Evolutionary conservation across 768 basidiomycete genomes (phyloP).

Genomic region (Boletus coccyginus): DNA sequence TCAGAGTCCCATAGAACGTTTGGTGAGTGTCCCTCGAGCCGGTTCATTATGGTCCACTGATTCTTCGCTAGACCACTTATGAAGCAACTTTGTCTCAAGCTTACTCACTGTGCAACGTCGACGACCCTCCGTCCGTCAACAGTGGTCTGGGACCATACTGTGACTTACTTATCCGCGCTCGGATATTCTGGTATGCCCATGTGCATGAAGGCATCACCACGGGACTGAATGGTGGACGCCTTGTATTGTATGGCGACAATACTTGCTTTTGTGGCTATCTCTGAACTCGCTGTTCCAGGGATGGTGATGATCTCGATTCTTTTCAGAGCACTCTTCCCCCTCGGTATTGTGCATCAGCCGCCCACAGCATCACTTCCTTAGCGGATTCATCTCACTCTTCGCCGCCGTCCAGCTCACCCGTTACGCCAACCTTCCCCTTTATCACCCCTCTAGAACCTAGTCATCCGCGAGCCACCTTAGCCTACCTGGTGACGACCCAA

Average conservation of each 20-base stretch:
- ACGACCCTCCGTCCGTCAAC: conserved; percentile 42
- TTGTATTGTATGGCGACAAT: conserved; percentile 60
- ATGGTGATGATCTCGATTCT: conserved; percentile 69
- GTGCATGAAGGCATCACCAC: conserved; percentile 81
- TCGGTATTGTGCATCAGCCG: conserved; percentile 30
- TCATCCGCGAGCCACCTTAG: conserved; percentile 36
- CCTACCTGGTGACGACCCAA: conserved; percentile 54
- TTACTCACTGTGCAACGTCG: conserved; percentile 65
- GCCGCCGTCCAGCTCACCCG: conserved; percentile 24
- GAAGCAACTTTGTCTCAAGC: conserved; percentile 83
- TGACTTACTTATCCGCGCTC: conserved; percentile 60
- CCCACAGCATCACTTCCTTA: conserved; percentile 33
- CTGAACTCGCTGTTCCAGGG: conserved; percentile 38
- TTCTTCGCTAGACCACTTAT: conserved; percentile 55
- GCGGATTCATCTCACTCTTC: conserved; percentile 34
- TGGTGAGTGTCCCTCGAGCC: conserved; percentile 7
- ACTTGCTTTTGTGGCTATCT: background rate
- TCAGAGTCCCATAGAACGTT: conserved; percentile 27
- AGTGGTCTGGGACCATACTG: conserved; percentile 55
- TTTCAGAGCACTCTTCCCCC: conserved; percentile 67
- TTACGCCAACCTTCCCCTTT: conserved; percentile 24
- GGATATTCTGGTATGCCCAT: conserved; percentile 89
- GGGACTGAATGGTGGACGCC: conserved; percentile 80
- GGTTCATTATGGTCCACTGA: background rate
- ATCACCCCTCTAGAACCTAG: conserved; percentile 19